These are phyloP conservation scores for Nasturtium officinale DNA, from an alignment of 345 rosid genomes.

Conservation along the genomic window DNA sequence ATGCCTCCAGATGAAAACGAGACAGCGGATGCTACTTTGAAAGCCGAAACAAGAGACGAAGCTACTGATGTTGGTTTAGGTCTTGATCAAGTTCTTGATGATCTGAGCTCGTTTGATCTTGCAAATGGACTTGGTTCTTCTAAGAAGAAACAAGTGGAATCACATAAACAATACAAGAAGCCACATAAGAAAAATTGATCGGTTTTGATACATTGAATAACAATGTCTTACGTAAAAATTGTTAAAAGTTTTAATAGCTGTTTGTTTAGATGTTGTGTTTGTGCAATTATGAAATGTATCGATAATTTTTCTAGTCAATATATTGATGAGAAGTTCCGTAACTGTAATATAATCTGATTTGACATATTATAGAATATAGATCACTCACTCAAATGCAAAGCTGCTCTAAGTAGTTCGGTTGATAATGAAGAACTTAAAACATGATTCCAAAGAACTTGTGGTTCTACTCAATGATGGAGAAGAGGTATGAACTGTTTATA, in stretches of 20 bases:
- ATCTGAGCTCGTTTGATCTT: constrained; percentile 73
- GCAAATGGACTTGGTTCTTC: constrained; percentile 62
- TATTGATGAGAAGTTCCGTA: neutral
- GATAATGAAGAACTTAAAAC: too few species aligned
- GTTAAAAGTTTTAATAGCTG: neutral
- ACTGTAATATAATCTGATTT: neutral
- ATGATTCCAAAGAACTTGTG: too few species aligned
- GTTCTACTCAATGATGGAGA: too few species aligned
- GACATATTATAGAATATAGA: neutral
- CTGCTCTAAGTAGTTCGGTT: too few species aligned
- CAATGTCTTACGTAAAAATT: neutral
- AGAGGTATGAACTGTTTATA: too few species aligned
- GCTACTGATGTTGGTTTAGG: constrained; percentile 40
- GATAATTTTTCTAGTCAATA: constrained; percentile 1
- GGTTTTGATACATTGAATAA: constrained; percentile 35
- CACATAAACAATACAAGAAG: constrained; percentile 74
- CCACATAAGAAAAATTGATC: constrained; percentile 66
- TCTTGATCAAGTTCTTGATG: constrained; percentile 64
- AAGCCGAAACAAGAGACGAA: constrained; percentile 29
- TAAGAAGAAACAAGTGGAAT: constrained; percentile 56
- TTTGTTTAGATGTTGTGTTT: constrained; percentile 6
- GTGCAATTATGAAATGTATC: neutral
- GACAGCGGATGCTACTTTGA: too few species aligned
- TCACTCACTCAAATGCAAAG: neutral
- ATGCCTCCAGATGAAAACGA: constrained; percentile 57